Conservation (phyloP, 2,329 filamentous ascomycete genomes). For the Talaromyces albobiverticillius region DNA sequence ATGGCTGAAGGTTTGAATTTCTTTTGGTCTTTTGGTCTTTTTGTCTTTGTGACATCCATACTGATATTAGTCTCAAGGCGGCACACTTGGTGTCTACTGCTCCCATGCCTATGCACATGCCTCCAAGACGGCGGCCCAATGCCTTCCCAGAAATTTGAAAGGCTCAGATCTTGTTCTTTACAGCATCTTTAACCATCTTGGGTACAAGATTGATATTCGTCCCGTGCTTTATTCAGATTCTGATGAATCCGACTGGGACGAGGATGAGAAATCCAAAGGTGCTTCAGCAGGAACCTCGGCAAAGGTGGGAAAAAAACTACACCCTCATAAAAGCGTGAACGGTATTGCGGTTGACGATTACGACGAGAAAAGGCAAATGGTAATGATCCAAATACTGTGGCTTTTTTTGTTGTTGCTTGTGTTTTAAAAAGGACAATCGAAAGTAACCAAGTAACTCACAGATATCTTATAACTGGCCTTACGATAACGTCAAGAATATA, state of each 20-base stretch:
- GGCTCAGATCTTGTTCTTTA: slow-evolving; percentile 48
- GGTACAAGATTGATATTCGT: slow-evolving; percentile 26
- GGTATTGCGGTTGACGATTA: background rate
- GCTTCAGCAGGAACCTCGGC: too few species aligned
- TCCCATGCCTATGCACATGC: slow-evolving; percentile 49
- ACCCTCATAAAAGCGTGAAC: background rate
- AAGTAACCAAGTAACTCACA: background rate
- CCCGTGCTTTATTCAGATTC: slow-evolving; percentile 24
- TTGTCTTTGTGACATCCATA: background rate
- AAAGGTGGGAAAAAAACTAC: background rate
- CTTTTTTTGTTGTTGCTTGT: background rate
- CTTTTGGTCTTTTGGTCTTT: background rate
- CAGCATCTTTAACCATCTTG: slow-evolving; percentile 31
- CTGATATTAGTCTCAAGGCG: slow-evolving; percentile 31
- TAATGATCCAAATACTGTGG: background rate
- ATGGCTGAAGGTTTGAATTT: slow-evolving; percentile 32
- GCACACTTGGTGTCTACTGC: slow-evolving; percentile 45
- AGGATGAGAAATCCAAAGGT: background rate
- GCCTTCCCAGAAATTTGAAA: slow-evolving; percentile 43
- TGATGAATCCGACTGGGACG: background rate
- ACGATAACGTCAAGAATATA: slow-evolving; percentile 14
- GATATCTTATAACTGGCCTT: slow-evolving; percentile 13
- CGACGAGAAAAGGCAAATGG: background rate
- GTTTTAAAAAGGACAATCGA: slow-evolving; percentile 6
- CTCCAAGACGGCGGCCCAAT: slow-evolving; percentile 14